Base-by-base conservation (phyloP, 345 rosid genomes). In the Salix koriyanagi region DNA sequence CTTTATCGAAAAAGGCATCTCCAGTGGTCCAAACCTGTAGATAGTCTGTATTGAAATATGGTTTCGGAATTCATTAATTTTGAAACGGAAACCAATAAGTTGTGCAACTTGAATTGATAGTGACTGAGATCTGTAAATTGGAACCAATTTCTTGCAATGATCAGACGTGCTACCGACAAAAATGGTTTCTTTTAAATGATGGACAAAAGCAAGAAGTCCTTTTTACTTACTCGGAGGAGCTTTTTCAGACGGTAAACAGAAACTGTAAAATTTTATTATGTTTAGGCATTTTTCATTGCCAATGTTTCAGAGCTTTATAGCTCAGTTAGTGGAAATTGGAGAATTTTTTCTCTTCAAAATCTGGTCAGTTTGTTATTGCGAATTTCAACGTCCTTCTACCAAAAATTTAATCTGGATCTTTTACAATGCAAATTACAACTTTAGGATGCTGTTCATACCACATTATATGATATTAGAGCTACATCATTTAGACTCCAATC, bases 121-220 rank as follows among this genome's bases (percentile, higher is more conserved):
- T 58, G 65, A 67, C 46, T 65, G 46, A 28, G 50, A 39, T 32
- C 60, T 69, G 66, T 50, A 18, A 12, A 69, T 14, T 4, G 78
- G 77, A 76, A 68, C 50, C 72, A 48, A 66, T 73, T 73, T 67
- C 65, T 74, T 41, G 65, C 42, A 76, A 25, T 71, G 61, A 39
- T 65, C 69, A 37, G 37, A 65, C 72, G 48, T 66, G 11, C 54
- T 36, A 30, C 66, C 11, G 26, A 23, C 26, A 46, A 50, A 34
- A 50, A 56, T 54, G 44, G 41, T 42, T 25, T 70, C 46, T 50
- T 3, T 19, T 44, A 69, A 23, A 61, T 64, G 71, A 34, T 75
- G 50, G 65, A 71, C 6, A 4, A 74, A 71, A 66, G 19, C 34
- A 10, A 23, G 14, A 65, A 32, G 37, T 62, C 37, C 58, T 23